Evolutionary conservation across 768 basidiomycete genomes (phyloP).

Genomic region (Mrakia frigida): DNA sequence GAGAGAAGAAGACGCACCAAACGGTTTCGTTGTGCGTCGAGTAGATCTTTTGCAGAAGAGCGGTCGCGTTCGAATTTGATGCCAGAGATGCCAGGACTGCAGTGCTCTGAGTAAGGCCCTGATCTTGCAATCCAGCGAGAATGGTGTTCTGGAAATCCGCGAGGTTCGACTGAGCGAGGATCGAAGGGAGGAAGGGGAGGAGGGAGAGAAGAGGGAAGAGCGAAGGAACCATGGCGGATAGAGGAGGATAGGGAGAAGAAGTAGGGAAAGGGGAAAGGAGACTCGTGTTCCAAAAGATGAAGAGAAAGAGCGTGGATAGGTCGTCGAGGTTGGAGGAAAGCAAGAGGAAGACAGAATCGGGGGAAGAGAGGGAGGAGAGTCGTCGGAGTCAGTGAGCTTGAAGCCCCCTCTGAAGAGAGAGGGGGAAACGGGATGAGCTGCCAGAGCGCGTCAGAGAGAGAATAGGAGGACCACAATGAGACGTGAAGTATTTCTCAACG

Average conservation of each 20-base stretch:
- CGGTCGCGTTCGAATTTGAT: background rate
- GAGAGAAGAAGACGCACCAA: background rate
- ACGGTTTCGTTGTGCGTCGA: background rate
- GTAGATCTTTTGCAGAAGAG: background rate
- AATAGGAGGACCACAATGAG: no score
- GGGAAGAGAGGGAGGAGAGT: background rate
- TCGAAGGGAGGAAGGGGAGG: background rate
- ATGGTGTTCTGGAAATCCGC: background rate
- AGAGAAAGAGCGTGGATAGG: background rate
- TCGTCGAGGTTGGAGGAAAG: background rate
- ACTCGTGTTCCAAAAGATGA: background rate
- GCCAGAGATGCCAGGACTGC: background rate
- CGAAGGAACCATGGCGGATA: background rate
- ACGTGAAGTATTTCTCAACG: no score
- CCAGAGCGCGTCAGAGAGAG: background rate
- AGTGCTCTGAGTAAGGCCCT: background rate
- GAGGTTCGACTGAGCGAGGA: background rate
- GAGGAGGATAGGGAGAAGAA: background rate
- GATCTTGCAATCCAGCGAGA: background rate
- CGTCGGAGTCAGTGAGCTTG: background rate
- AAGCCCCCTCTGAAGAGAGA: no score
- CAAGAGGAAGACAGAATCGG: background rate
- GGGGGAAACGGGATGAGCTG: background rate
- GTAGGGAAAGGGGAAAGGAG: background rate
- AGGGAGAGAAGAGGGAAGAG: background rate